Evolutionary conservation across 805 yeast genomes (phyloP).

Genomic region (Saturnispora besseyi): DNA sequence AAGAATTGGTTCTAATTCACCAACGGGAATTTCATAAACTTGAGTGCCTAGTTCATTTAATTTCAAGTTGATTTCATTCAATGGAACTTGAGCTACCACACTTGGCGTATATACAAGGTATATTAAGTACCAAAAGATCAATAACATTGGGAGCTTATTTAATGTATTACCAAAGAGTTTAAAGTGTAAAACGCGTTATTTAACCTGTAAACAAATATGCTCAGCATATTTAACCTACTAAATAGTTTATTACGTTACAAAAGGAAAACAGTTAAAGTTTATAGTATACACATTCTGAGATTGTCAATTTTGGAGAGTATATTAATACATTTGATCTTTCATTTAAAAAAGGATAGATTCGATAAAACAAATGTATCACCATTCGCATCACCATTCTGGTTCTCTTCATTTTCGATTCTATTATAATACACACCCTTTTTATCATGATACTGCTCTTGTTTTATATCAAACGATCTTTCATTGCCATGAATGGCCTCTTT

Average conservation of each 20-base stretch:
- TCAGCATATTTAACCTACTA: not conserved
- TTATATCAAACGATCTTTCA: not conserved
- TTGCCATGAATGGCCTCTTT: constrained; percentile 4
- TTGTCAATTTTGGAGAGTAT: not conserved
- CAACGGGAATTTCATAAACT: constrained; percentile 26
- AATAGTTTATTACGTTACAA: not conserved
- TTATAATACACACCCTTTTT: not conserved
- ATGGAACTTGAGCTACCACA: not conserved
- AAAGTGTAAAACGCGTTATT: not conserved
- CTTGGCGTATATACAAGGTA: not conserved
- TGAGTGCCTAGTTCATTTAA: not conserved
- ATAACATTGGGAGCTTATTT: not conserved
- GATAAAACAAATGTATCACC: constrained; percentile 13
- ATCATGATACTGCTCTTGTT: not conserved
- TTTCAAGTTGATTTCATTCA: not conserved
- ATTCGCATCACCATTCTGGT: not conserved
- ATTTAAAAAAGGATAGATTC: constrained; percentile 10
- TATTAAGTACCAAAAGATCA: not conserved
- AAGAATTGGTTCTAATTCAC: constrained; percentile 32
- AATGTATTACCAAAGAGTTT: not conserved
- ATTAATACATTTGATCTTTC: not conserved
- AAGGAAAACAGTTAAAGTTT: not conserved
- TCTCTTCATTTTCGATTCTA: not conserved
- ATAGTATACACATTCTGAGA: not conserved
- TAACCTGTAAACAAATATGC: not conserved